Conservation (phyloP, 1,139 yeast species). For the Taphrina confusa region DNA sequence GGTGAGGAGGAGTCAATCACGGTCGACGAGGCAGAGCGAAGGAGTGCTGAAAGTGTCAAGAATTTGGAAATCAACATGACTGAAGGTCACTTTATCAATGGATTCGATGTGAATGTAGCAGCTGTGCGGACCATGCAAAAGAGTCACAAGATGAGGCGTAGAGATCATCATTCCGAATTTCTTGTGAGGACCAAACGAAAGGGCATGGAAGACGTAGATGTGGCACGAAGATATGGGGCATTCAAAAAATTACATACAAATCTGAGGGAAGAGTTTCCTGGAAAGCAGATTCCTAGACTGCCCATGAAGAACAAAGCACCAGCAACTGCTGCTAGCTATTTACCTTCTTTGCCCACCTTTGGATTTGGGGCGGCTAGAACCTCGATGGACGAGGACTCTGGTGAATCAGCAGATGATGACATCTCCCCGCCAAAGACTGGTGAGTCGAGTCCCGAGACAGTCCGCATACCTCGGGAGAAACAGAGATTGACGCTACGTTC, state of each 20-base stretch:
- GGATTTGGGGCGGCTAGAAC: slow-evolving; percentile 13
- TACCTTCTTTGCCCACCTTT: slow-evolving; percentile 17
- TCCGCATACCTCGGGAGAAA: slow-evolving; percentile 60
- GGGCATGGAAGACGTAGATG: slow-evolving; percentile 48
- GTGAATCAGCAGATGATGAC: slow-evolving; percentile 32
- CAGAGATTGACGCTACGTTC: slow-evolving; percentile 75
- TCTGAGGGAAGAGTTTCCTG: slow-evolving; percentile 64
- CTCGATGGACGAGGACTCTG: slow-evolving; percentile 21
- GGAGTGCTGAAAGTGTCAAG: slow-evolving; percentile 41
- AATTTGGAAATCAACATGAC: slow-evolving; percentile 1
- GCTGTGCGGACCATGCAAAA: slow-evolving; percentile 53
- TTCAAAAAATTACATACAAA: slow-evolving; percentile 58
- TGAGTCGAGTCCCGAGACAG: slow-evolving; percentile 35
- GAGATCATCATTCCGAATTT: slow-evolving; percentile 46
- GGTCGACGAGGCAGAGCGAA: slow-evolving; percentile 20
- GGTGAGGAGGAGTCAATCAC: slow-evolving; percentile 41
- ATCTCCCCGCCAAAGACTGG: neutral
- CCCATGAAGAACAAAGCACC: slow-evolving; percentile 59
- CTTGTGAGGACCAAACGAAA: slow-evolving; percentile 41
- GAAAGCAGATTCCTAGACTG: slow-evolving; percentile 63
- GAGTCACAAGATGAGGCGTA: slow-evolving; percentile 37
- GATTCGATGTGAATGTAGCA: slow-evolving; percentile 62
- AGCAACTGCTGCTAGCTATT: slow-evolving; percentile 31
- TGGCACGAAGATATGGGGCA: slow-evolving; percentile 65
- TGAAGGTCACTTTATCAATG: slow-evolving; percentile 51